Percentiles rank a stretch among this genome's conserved stretches.
These are phyloP conservation scores for Phytomonas francai DNA, from an alignment of 208 protist genomes.

Conservation along the genomic window DNA sequence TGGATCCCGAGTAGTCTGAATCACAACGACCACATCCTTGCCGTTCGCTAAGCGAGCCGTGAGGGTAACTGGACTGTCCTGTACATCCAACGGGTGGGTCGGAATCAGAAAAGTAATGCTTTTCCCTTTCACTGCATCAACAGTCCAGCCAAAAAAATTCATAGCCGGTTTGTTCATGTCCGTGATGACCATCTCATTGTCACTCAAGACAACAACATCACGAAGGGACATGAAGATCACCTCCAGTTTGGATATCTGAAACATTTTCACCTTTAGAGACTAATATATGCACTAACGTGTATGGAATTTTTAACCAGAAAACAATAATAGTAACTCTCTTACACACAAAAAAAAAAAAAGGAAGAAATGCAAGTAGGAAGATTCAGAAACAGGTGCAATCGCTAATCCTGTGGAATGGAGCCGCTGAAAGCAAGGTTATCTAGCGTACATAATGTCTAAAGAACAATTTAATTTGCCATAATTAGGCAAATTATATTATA, in stretches of 20 bases:
- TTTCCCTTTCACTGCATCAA: constrained; percentile 69
- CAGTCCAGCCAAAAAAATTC: constrained; percentile 73
- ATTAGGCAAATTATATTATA: neutral
- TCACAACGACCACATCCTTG: constrained; percentile 63
- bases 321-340: neutral
- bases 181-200: constrained; percentile 86
- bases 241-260: constrained; percentile 69
- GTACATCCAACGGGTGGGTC: constrained; percentile 75
- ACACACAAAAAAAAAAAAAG: neutral
- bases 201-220: constrained; percentile 84
- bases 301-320: neutral
- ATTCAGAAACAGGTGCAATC: neutral
- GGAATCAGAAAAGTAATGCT: constrained; percentile 87
- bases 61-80: constrained; percentile 74
- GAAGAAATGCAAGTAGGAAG: neutral
- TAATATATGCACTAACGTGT: neutral
- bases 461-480: neutral
- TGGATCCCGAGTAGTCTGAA: constrained; percentile 82
- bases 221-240: constrained; percentile 84
- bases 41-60: constrained; percentile 51
- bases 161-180: constrained; percentile 76
- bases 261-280: constrained; percentile 22
- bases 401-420: neutral
- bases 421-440: neutral
- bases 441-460: neutral